Evolutionary conservation across 108 stramenopile genomes (phyloP).

Genomic region (Nannochloropsis gaditana): DNA sequence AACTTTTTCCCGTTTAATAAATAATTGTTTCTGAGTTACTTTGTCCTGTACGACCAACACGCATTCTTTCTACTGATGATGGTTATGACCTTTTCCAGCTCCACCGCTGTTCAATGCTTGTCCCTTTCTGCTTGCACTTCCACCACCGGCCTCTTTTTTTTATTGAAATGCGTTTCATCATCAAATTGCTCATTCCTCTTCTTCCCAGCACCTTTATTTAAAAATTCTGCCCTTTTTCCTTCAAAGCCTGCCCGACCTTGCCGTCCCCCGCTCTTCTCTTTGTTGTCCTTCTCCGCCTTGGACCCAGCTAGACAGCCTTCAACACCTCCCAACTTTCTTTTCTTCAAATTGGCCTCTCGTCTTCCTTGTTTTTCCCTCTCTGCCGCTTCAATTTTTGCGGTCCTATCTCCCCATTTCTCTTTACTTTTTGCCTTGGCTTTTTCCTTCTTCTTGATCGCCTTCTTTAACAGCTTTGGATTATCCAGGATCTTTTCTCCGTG

Average conservation of each 20-base stretch:
- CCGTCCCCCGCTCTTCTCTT: neutral
- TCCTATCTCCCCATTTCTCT: conserved; percentile 72
- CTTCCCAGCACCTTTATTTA: neutral
- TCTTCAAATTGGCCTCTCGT: conserved; percentile 68
- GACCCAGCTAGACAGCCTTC: neutral
- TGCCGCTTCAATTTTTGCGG: conserved; percentile 63
- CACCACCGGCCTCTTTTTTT: too few relatives aligned
- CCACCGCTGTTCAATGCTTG: too few relatives aligned
- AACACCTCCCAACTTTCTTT: conserved; percentile 66
- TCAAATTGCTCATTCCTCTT: neutral
- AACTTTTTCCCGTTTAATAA: too few relatives aligned
- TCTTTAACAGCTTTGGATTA: conserved; percentile 71
- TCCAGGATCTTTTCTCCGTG: conserved; percentile 34
- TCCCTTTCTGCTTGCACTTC: too few relatives aligned
- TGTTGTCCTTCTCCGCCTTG: neutral
- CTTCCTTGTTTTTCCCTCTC: conserved; percentile 68
- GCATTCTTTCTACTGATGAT: too few relatives aligned
- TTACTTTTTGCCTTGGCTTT: conserved; percentile 71
- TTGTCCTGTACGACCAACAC: too few relatives aligned
- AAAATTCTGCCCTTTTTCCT: conserved; percentile 3
- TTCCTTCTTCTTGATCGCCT: conserved; percentile 70
- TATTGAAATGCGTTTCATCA: too few relatives aligned
- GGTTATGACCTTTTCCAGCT: too few relatives aligned
- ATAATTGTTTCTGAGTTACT: too few relatives aligned
- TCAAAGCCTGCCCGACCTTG: neutral